Evolutionary conservation across 2,329 filamentous ascomycete species (phyloP).

Genomic region (Capronia epimyces): DNA sequence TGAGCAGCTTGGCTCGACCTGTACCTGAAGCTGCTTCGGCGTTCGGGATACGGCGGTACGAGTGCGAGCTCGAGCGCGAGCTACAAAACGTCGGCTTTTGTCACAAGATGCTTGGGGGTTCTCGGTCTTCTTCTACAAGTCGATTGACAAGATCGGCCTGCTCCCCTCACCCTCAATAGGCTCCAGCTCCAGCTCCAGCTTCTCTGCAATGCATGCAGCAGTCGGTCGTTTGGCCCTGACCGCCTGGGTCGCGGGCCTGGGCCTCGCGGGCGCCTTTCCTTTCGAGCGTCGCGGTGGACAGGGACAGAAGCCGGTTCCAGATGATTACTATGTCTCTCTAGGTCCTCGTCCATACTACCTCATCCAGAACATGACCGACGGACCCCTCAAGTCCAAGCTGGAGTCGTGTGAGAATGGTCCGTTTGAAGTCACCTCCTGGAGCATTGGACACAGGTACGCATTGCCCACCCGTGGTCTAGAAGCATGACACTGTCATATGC

Average conservation of each 20-base stretch:
- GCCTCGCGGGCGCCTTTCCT: constrained; percentile 12
- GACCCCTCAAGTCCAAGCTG: constrained; percentile 56
- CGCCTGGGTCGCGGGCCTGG: constrained; percentile 11
- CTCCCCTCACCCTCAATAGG: too few species aligned
- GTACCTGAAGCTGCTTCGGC: neutral
- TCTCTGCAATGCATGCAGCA: constrained; percentile 12
- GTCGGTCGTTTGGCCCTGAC: constrained; percentile 13
- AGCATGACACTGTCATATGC: too few species aligned
- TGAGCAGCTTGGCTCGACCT: neutral
- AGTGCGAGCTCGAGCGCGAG: constrained; percentile 1
- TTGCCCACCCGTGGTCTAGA: too few species aligned
- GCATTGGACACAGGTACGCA: constrained; percentile 54
- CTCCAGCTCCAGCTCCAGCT: neutral
- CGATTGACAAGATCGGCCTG: neutral
- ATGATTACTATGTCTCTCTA: constrained; percentile 47
- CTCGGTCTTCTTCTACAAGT: constrained; percentile 8
- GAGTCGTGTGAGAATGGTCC: constrained; percentile 53
- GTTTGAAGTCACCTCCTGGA: constrained; percentile 51
- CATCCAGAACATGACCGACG: constrained; percentile 57
- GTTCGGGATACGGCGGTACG: neutral
- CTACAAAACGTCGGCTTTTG: neutral
- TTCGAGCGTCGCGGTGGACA: constrained; percentile 9
- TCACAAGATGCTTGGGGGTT: neutral
- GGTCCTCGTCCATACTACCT: constrained; percentile 62
- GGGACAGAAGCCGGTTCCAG: constrained; percentile 3